A percentile compares a stretch with the other conserved stretches of the same genome.
phyloP scores from a whole-genome alignment of 1,284 basidiomycete species.

The Ganoderma resinaceum region DNA sequence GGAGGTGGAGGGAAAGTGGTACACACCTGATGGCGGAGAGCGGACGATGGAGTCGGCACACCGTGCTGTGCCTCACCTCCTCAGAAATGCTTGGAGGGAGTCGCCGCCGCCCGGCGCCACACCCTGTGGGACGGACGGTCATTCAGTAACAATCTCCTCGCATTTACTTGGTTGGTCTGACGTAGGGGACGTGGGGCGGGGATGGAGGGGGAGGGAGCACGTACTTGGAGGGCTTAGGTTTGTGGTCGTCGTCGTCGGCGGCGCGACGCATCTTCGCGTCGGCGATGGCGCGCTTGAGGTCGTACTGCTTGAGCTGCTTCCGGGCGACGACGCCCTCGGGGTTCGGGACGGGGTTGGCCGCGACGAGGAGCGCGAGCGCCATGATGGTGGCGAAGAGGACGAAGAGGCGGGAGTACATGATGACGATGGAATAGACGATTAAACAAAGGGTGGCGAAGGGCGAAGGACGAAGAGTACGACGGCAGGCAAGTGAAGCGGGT shows the following conservation, averaged over 20 bases:
- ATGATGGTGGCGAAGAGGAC: slow-evolving; percentile 32
- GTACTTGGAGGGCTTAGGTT: slow-evolving; percentile 34
- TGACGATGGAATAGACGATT: neutral
- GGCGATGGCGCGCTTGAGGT: slow-evolving; percentile 40
- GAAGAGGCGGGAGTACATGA: slow-evolving; percentile 32
- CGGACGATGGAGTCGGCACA: neutral
- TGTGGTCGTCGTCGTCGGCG: slow-evolving; percentile 17
- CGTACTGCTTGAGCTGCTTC: slow-evolving; percentile 43
- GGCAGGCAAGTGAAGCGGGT: slow-evolving; percentile 9
- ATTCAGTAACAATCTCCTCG: neutral
- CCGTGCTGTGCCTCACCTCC: neutral
- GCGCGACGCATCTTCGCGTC: slow-evolving; percentile 26
- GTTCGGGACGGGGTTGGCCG: slow-evolving; percentile 26
- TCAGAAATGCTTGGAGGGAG: neutral
- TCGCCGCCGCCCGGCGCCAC: neutral
- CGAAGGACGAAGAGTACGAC: slow-evolving; percentile 10
- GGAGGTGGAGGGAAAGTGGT: no score
- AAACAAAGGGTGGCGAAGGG: neutral
- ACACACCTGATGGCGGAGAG: neutral
- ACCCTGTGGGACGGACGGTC: neutral
- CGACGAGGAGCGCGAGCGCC: slow-evolving; percentile 26
- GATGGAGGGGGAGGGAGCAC: neutral
- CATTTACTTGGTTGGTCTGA: neutral
- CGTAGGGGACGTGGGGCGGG: neutral
- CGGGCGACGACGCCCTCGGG: slow-evolving; percentile 25